Evolutionary conservation across 2,329 filamentous ascomycete genomes (phyloP).

Genomic region (Aspergillus intermedius): DNA sequence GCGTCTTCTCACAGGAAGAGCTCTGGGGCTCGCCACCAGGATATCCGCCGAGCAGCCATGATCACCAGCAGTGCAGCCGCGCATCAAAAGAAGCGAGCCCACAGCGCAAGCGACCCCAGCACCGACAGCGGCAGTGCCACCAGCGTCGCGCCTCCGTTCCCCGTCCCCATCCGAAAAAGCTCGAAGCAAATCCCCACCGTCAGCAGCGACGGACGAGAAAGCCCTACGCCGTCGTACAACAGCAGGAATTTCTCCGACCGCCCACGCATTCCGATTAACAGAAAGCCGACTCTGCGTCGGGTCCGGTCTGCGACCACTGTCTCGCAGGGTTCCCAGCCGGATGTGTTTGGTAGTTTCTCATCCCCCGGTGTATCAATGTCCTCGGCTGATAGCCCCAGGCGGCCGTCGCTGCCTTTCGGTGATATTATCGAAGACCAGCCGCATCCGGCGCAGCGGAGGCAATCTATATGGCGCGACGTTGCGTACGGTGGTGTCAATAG

Average conservation of each 20-base stretch:
- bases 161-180: conserved; percentile 82
- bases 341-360: conserved; percentile 44
- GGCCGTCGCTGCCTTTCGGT: conserved; percentile 68
- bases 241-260: conserved; percentile 51
- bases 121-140: conserved; percentile 35
- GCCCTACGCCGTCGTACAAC: conserved; percentile 57
- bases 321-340: conserved; percentile 54
- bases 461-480: conserved; percentile 9
- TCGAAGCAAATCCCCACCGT: conserved; percentile 67
- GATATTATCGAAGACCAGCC: conserved; percentile 54
- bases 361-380: conserved; percentile 52
- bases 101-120: conserved; percentile 42
- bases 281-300: conserved; percentile 65
- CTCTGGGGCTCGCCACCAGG: conserved; percentile 44
- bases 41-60: conserved; percentile 71
- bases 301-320: conserved; percentile 75
- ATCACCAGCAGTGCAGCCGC: conserved; percentile 71
- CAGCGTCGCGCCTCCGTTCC: conserved; percentile 66
- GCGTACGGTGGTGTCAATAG: conserved; percentile 13
- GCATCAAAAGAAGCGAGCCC: conserved; percentile 58
- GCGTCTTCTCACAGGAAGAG: conserved; percentile 29
- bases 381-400: conserved; percentile 61
- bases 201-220: conserved; percentile 69
- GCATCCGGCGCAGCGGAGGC: conserved; percentile 20
- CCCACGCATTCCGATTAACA: conserved; percentile 48